These are phyloP conservation scores for Euphorbia peplus DNA, from an alignment of 345 rosid species.

Conservation along the genomic window DNA sequence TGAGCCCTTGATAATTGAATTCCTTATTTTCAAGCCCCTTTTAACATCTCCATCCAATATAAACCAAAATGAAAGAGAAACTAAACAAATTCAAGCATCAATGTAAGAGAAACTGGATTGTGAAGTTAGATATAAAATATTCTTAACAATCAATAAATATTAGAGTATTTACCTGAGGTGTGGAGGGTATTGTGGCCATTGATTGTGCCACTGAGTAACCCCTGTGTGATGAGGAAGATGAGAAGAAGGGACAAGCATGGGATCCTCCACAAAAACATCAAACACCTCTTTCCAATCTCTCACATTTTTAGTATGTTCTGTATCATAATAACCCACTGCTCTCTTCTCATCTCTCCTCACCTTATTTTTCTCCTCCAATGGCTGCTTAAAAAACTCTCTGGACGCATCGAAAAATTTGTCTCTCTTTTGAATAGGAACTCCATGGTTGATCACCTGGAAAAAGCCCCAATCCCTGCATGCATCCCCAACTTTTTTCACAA, in stretches of 20 bases:
- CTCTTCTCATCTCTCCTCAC: conserved; percentile 29
- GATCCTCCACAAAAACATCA: conserved; percentile 24
- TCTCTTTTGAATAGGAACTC: conserved; percentile 27
- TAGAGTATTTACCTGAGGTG: conserved; percentile 22
- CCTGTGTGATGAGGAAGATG: conserved; percentile 20
- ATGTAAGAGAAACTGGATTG: too few relatives aligned
- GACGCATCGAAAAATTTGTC: conserved; percentile 15
- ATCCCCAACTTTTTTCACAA: conserved; percentile 27
- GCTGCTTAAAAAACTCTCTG: conserved; percentile 27
- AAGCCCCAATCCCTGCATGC: conserved; percentile 46
- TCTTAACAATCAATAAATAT: too few relatives aligned
- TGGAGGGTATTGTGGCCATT: conserved; percentile 36
- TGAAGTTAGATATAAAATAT: too few relatives aligned
- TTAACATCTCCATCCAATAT: too few relatives aligned
- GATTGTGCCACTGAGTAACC: conserved; percentile 13
- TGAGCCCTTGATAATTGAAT: too few relatives aligned
- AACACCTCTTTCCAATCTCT: conserved; percentile 57
- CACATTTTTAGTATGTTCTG: conserved; percentile 47
- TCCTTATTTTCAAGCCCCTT: too few relatives aligned
- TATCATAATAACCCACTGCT: conserved; percentile 35
- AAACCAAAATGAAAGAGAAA: too few relatives aligned
- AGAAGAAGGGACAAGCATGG: conserved; percentile 25
- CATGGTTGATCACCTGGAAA: conserved; percentile 49
- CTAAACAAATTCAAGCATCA: too few relatives aligned
- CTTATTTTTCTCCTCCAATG: conserved; percentile 39